Conservation (phyloP, 2,329 filamentous ascomycete species). For the Emydomyces testavorans region DNA sequence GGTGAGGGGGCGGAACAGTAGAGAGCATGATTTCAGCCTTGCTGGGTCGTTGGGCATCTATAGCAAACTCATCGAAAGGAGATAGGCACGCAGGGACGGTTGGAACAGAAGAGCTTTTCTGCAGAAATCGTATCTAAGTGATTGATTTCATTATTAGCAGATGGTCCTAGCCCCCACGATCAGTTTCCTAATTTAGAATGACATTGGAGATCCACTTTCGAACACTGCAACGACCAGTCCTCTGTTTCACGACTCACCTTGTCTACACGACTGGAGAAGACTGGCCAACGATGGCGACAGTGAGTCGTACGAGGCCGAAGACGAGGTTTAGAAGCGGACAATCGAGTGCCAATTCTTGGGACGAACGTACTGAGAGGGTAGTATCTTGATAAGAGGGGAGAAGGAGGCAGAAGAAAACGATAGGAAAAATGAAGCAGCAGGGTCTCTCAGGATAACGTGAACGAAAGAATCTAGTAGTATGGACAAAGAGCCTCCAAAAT, state of each 20-base stretch:
- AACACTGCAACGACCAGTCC: not conserved
- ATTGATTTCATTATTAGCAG: slow-evolving; percentile 2
- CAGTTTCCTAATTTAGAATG: slow-evolving; percentile 5
- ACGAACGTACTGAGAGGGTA: not conserved
- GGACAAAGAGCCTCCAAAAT: not conserved
- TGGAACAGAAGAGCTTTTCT: not conserved
- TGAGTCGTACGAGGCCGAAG: not conserved
- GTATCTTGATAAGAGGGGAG: not conserved
- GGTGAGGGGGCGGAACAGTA: slow-evolving; percentile 2
- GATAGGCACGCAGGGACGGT: not conserved
- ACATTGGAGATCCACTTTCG: not conserved
- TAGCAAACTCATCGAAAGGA: not conserved
- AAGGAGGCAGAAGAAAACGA: not conserved
- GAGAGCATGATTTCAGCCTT: slow-evolving; percentile 12
- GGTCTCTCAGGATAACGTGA: not conserved
- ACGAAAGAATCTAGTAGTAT: not conserved
- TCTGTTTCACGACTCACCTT: not conserved
- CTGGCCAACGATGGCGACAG: not conserved
- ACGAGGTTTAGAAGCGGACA: not conserved
- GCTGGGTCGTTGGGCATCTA: slow-evolving; percentile 7
- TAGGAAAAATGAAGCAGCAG: not conserved
- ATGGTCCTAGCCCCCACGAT: slow-evolving; percentile 2
- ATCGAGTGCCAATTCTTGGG: not conserved
- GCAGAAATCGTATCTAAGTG: slow-evolving; percentile 1
- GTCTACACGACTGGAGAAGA: not conserved